These are phyloP conservation scores for Alisma plantagoaquatica DNA, from an alignment of 106 monocot species.

Conservation along the genomic window DNA sequence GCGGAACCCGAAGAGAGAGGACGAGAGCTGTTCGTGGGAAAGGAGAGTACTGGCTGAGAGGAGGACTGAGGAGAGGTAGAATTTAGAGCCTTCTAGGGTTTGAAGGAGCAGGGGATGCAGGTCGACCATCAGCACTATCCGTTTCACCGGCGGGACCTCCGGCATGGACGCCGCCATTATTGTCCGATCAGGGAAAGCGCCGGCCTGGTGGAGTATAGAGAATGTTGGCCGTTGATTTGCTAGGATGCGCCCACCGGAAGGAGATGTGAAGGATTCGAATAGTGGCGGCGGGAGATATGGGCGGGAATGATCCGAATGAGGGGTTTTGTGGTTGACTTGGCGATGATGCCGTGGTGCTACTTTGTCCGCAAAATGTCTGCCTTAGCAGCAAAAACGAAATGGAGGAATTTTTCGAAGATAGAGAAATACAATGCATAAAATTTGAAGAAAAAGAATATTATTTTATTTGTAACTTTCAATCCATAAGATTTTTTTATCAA, in stretches of 20 bases:
- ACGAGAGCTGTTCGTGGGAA: slow-evolving; percentile 21
- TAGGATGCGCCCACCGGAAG: no score
- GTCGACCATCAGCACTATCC: slow-evolving; percentile 18
- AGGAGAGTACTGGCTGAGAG: slow-evolving; percentile 14
- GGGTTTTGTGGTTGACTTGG: neutral
- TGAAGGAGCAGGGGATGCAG: slow-evolving; percentile 36
- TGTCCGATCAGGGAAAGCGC: neutral
- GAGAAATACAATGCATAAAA: no score
- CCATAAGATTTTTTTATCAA: no score
- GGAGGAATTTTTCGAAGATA: no score
- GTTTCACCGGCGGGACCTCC: neutral
- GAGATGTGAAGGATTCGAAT: neutral
- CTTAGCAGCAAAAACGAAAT: no score
- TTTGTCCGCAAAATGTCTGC: no score
- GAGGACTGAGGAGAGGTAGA: slow-evolving; percentile 38
- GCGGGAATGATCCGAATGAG: neutral
- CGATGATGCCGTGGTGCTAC: no score
- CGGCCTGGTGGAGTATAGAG: neutral
- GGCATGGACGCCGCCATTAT: neutral
- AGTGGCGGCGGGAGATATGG: neutral
- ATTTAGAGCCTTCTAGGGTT: slow-evolving; percentile 11
- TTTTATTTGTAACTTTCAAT: no score
- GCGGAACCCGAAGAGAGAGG: slow-evolving; percentile 46
- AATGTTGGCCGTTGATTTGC: neutral
- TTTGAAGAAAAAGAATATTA: no score